These are phyloP conservation scores for Fusarium verrucosum DNA, from an alignment of 2,329 filamentous ascomycete genomes.

Conservation along the genomic window DNA sequence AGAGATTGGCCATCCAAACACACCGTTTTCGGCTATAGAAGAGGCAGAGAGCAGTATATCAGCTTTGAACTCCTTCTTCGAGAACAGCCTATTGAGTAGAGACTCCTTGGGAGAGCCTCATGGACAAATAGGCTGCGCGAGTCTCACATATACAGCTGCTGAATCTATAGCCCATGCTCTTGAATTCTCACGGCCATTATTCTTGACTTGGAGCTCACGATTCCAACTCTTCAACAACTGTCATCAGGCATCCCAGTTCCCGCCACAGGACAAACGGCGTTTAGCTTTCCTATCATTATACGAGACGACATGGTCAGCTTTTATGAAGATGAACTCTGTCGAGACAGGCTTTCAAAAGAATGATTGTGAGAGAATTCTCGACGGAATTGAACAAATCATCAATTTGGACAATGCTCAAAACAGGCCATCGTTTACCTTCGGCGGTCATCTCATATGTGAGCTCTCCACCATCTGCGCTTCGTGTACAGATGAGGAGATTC, in stretches of 20 bases:
- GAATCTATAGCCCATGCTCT: not conserved
- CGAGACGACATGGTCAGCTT: not conserved
- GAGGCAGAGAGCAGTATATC: conserved; percentile 11
- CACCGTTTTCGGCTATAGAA: conserved; percentile 13
- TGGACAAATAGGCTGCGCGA: not conserved
- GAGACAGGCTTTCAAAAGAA: not conserved
- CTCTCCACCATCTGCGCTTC: conserved; percentile 26
- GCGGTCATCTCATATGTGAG: conserved; percentile 20
- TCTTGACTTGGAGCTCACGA: not conserved
- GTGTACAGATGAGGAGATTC: conserved; percentile 7
- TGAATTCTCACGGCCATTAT: not conserved
- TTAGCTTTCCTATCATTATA: conserved; percentile 5
- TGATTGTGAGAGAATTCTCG: conserved; percentile 13
- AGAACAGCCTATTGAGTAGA: not conserved
- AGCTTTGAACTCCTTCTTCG: not conserved
- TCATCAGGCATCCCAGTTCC: not conserved
- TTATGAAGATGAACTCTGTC: not conserved
- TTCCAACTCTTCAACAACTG: not conserved
- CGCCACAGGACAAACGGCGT: not conserved
- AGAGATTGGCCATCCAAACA: conserved; percentile 3
- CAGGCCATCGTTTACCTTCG: conserved; percentile 27
- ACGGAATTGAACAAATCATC: conserved; percentile 11
- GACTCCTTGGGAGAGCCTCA: not conserved
- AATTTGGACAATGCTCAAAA: not conserved
- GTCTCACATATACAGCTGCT: not conserved